These are phyloP conservation scores for Anaeromyces robustus DNA, from an alignment of 192 early-diverging fungal species.

Conservation along the genomic window DNA sequence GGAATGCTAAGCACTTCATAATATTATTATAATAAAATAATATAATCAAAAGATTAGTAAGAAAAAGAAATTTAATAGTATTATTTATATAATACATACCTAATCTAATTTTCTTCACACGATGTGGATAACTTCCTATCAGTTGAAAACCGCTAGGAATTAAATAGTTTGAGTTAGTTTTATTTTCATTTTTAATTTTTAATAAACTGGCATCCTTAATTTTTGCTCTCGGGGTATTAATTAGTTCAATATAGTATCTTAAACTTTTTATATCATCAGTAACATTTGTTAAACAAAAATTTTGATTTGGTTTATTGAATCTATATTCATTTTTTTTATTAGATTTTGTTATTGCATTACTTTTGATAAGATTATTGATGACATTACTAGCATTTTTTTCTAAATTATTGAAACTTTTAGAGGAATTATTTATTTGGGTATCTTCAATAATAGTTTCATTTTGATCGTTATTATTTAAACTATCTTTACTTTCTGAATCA, in stretches of 20 bases:
- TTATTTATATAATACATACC: background rate
- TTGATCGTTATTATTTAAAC: too few relatives aligned
- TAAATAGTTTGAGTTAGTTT: background rate
- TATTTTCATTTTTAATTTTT: background rate
- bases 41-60: too few relatives aligned
- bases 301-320: background rate
- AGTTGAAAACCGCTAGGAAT: background rate
- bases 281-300: background rate
- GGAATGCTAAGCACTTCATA: background rate
- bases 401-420: background rate
- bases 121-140: background rate
- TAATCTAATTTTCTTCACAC: background rate
- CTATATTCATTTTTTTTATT: background rate
- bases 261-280: background rate
- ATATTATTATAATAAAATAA: too few relatives aligned
- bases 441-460: background rate
- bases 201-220: background rate
- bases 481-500: too few relatives aligned
- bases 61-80: too few relatives aligned
- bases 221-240: background rate
- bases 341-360: background rate
- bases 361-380: background rate
- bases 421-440: background rate
- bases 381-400: background rate
- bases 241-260: background rate